phyloP scores from a whole-genome alignment of 495 filamentous ascomycete species.

The Amphirosellinia nigrospora region DNA sequence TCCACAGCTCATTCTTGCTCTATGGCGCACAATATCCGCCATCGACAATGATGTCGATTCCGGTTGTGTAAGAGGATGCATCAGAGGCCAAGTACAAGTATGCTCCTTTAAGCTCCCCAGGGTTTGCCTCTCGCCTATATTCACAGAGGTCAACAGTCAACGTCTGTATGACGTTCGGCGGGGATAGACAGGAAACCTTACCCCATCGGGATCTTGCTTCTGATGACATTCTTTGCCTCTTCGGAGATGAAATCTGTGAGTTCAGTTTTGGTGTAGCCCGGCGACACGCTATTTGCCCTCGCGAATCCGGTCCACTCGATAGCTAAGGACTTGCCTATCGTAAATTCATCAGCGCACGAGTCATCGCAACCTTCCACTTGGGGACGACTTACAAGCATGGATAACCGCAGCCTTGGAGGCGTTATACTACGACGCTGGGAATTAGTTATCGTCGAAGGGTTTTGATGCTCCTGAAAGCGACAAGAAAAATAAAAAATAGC shows the following conservation, averaged over 20 bases:
- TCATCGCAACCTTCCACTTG: background rate
- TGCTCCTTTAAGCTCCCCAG: slow-evolving; percentile 83
- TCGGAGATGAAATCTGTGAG: slow-evolving; percentile 75
- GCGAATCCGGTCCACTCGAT: slow-evolving; percentile 90
- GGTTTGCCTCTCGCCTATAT: slow-evolving; percentile 68
- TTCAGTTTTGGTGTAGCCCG: slow-evolving; percentile 87
- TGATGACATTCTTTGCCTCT: slow-evolving; percentile 76
- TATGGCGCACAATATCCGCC: slow-evolving; percentile 60
- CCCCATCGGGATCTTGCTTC: slow-evolving; percentile 85
- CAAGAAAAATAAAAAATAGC: background rate
- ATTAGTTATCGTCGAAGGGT: background rate
- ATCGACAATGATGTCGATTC: slow-evolving; percentile 77
- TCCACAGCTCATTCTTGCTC: too few species aligned
- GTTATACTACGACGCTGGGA: slow-evolving; percentile 63
- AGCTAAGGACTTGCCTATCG: slow-evolving; percentile 70
- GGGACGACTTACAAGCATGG: slow-evolving; percentile 69
- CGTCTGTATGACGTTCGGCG: background rate
- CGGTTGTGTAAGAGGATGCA: slow-evolving; percentile 84
- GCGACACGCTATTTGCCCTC: slow-evolving; percentile 80
- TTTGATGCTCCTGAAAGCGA: background rate
- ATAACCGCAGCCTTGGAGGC: slow-evolving; percentile 85
- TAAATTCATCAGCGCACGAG: background rate
- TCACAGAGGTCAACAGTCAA: background rate
- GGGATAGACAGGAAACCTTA: slow-evolving; percentile 40
- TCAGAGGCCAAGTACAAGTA: slow-evolving; percentile 89